Percentiles rank a stretch among this genome's conserved stretches.
Evolutionary conservation across 768 basidiomycete species (phyloP).

Genomic region (Pisolithus sp.): DNA sequence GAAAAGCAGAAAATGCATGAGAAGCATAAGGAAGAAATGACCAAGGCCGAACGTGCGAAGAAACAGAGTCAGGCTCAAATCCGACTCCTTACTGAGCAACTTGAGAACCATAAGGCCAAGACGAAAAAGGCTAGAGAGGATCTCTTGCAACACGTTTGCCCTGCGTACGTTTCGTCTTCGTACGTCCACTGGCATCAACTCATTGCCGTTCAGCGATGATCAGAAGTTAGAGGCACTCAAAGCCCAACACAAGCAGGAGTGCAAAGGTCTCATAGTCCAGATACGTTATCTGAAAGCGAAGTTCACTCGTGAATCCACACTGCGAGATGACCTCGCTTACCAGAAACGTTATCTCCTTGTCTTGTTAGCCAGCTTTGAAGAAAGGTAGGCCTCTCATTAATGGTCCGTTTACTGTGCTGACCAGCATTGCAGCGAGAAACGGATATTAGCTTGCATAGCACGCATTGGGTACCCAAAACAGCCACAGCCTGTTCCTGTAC

Average conservation of each 20-base stretch:
- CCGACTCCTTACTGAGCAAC: constrained; percentile 57
- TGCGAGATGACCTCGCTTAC: constrained; percentile 70
- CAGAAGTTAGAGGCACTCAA: constrained; percentile 48
- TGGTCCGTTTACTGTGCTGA: constrained; percentile 1
- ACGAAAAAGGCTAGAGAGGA: constrained; percentile 38
- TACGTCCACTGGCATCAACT: background rate
- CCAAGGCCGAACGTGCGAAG: constrained; percentile 52
- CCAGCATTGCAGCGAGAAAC: constrained; percentile 46
- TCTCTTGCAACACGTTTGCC: constrained; percentile 51
- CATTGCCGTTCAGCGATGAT: constrained; percentile 38
- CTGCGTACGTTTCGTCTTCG: constrained; percentile 38
- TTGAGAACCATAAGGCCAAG: constrained; percentile 45
- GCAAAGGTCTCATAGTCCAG: constrained; percentile 86
- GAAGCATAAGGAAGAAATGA: constrained; percentile 48
- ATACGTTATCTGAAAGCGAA: constrained; percentile 90
- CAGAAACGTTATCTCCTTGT: constrained; percentile 86
- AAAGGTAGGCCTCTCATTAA: constrained; percentile 42
- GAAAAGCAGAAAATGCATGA: constrained; percentile 62
- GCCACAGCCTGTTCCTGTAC: constrained; percentile 28
- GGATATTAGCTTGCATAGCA: constrained; percentile 70
- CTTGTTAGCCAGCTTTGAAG: constrained; percentile 64
- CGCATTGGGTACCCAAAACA: constrained; percentile 60
- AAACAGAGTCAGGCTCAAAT: constrained; percentile 67
- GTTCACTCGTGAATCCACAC: constrained; percentile 75
- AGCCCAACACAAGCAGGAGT: constrained; percentile 73